Base-by-base conservation (phyloP, 2,329 filamentous ascomycete genomes). In the Torrubiellomyces zombiae region DNA sequence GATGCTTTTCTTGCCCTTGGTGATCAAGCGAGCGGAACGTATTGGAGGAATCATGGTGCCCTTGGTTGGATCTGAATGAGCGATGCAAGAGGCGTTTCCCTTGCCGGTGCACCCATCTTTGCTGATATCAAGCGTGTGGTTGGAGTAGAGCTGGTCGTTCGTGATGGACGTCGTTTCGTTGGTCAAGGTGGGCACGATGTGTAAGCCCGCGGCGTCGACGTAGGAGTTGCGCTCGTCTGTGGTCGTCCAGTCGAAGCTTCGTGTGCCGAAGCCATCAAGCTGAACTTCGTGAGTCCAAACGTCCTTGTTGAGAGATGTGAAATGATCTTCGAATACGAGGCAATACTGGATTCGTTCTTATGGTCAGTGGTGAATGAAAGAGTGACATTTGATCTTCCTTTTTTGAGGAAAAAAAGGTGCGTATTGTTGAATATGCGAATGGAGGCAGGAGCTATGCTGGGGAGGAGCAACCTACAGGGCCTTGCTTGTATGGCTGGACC, bases 231-330 rank as follows among this genome's bases (percentile, higher is more conserved):
- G 40, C 1, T 43, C 32, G 32, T 63, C 58, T 4, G 41, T 47
- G 5, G 62, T 67, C 1, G 62, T 64, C 61, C 60, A 63, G 45
- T 66, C 62, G 36, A 67, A 67, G 18, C 54, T 48, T 10, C 58
- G 58, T n/a, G 51, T 57, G 24, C 58, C 54, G 33, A 50, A 58
- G 7, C 48, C 58, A 27, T 50, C 44, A n/a, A 55, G 36, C 39
- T 50, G 40, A 10, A 62, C 52, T 36, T 64, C 58, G 28, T 58
- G 52, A 7, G 50, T 52, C 62, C 62, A 67, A n/a, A 58, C 37
- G 20, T 43, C 37, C 9, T 42, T 43, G 39, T 61, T 45, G 21
- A 64, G 43, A 2, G 42, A 45, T 10, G 47, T 43, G 39, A 67
- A 68, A 33, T 58, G 39, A 30, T 68, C 62, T 24, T 59, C 52